phyloP scores from a whole-genome alignment of 768 basidiomycete species.

The Lactarius psammicola region DNA sequence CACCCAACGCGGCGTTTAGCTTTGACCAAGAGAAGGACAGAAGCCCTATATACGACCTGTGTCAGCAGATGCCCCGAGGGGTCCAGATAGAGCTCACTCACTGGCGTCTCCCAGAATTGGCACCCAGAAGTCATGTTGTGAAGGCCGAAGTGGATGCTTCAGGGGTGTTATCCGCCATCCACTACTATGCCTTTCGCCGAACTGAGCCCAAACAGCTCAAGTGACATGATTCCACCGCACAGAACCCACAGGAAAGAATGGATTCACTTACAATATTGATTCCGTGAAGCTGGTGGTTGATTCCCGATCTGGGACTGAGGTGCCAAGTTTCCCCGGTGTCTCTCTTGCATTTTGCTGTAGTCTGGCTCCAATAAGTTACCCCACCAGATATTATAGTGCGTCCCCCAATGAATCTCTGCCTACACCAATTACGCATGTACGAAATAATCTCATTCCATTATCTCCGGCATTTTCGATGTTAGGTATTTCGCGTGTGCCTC shows the following conservation, averaged over 20 bases:
- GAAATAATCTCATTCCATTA: conserved; percentile 1
- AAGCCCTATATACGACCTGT: conserved; percentile 66
- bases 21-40: conserved; percentile 73
- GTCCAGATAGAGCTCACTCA: conserved; percentile 39
- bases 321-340: not conserved
- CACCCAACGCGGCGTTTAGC: conserved; percentile 61
- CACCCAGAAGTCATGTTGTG: conserved; percentile 55
- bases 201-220: not conserved
- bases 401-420: not conserved
- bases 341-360: not conserved
- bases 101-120: conserved; percentile 89
- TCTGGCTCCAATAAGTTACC: not conserved
- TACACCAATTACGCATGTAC: not conserved
- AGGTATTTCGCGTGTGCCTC: conserved; percentile 40
- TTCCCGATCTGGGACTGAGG: not conserved
- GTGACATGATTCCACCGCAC: too few species aligned
- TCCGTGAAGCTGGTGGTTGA: not conserved
- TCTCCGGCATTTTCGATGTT: conserved; percentile 28
- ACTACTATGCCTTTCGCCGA: not conserved
- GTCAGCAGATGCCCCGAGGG: not conserved
- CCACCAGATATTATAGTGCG: conserved; percentile 1
- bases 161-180: not conserved
- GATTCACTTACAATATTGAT: not conserved
- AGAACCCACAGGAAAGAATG: not conserved
- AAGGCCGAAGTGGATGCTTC: not conserved